A percentile compares a stretch with the other conserved stretches of the same genome.
These are phyloP conservation scores for Apiospora aurea DNA, from an alignment of 2,329 filamentous ascomycete genomes.

Conservation along the genomic window DNA sequence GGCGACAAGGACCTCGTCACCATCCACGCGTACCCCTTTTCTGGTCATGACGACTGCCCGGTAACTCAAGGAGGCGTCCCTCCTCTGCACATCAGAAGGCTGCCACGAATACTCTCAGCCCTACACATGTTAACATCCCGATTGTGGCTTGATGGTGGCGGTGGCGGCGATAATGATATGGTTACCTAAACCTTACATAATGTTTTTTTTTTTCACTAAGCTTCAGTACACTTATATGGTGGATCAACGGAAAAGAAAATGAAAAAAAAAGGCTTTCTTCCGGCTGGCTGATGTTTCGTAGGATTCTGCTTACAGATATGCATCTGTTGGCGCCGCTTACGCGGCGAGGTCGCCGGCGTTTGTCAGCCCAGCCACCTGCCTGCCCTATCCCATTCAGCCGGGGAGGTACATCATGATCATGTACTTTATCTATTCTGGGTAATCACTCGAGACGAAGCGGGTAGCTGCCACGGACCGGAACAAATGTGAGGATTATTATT, in stretches of 20 bases:
- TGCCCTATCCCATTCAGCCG: neutral
- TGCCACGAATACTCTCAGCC: neutral
- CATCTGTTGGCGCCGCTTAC: neutral
- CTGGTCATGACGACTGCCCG: neutral
- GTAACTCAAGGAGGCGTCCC: neutral
- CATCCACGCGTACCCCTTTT: neutral
- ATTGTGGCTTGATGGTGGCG: neutral
- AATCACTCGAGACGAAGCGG: neutral
- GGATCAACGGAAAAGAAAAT: no score
- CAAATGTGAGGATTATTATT: neutral
- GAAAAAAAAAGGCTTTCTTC: neutral
- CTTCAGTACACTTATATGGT: neutral
- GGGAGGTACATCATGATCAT: neutral
- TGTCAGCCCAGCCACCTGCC: neutral
- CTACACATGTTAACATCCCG: neutral
- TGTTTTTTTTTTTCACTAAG: neutral
- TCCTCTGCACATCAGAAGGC: neutral
- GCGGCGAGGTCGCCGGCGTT: neutral
- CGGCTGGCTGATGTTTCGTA: neutral
- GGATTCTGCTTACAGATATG: neutral
- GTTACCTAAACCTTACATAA: neutral
- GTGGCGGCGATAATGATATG: neutral
- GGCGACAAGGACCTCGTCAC: neutral
- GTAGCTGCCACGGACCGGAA: neutral
- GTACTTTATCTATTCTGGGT: neutral